Evolutionary conservation across 108 stramenopile genomes (phyloP).

Genomic region (Stephanodiscus triporus): DNA sequence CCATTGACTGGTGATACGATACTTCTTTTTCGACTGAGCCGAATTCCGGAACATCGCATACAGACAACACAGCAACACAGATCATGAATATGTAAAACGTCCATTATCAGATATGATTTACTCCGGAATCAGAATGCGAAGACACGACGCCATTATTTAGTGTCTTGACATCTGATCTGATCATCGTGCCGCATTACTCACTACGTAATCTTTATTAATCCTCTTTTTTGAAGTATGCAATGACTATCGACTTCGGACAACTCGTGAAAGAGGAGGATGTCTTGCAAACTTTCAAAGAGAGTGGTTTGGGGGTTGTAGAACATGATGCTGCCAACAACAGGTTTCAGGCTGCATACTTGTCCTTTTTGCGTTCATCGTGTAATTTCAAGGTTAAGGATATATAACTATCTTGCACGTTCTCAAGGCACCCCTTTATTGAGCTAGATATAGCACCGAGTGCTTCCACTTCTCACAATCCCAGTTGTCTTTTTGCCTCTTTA

Average conservation of each 20-base stretch:
- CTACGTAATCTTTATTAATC: too few species aligned
- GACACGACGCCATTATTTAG: too few species aligned
- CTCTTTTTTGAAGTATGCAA: slow-evolving; percentile 64
- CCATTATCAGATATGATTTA: too few species aligned
- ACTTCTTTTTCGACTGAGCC: too few species aligned
- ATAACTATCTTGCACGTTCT: neutral
- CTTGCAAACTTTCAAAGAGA: slow-evolving; percentile 45
- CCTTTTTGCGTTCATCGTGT: slow-evolving; percentile 27
- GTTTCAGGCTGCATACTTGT: slow-evolving; percentile 63
- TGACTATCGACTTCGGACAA: slow-evolving; percentile 76
- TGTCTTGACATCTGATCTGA: too few species aligned
- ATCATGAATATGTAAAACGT: too few species aligned
- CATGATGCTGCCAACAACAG: slow-evolving; percentile 57
- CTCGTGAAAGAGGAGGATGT: slow-evolving; percentile 53
- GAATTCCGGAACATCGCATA: too few species aligned
- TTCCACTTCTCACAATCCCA: too few species aligned
- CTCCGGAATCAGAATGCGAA: too few species aligned
- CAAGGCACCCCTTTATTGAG: neutral
- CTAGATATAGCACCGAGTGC: neutral
- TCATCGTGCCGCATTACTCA: too few species aligned
- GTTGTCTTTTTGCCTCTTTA: slow-evolving; percentile 53
- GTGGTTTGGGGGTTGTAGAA: slow-evolving; percentile 44
- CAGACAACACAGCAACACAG: too few species aligned
- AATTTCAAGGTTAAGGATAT: neutral
- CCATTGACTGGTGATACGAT: too few species aligned